phyloP scores from a whole-genome alignment of 2,329 filamentous ascomycete species.

The Calonectria naviculata region DNA sequence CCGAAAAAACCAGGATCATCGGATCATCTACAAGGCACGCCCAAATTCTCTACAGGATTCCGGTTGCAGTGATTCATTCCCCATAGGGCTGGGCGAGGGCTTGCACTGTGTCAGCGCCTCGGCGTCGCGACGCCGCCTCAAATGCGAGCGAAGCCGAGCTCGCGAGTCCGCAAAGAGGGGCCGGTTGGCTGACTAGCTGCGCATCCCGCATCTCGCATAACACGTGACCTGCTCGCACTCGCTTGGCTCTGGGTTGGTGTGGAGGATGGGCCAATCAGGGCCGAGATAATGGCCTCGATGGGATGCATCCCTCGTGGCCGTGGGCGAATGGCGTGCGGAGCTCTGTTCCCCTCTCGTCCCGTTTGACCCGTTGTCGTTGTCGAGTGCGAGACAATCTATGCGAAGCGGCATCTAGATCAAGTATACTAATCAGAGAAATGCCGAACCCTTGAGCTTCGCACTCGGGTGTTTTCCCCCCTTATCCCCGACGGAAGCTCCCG shows the following conservation, averaged over 20 bases:
- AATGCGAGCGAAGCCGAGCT: background rate
- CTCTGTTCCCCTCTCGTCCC: background rate
- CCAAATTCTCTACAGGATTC: background rate
- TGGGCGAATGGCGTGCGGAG: background rate
- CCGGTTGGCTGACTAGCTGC: background rate
- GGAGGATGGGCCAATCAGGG: background rate
- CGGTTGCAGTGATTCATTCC: background rate
- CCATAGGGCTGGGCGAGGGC: background rate
- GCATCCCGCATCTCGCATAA: background rate
- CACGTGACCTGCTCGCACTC: conserved; percentile 2
- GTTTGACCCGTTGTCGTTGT: background rate
- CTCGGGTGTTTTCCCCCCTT: background rate
- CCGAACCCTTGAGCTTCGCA: background rate
- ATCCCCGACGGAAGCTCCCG: background rate
- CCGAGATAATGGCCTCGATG: background rate
- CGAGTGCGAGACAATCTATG: background rate
- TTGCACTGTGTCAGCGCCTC: background rate
- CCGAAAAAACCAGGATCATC: background rate
- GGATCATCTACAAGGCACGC: background rate
- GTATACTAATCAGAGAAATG: background rate
- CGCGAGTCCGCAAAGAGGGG: background rate
- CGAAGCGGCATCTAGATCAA: background rate
- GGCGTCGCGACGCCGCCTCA: background rate
- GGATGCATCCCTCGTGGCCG: background rate
- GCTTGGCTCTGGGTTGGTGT: background rate